Conservation (phyloP, 2,329 filamentous ascomycete genomes). For the Fusarium sp. region DNA sequence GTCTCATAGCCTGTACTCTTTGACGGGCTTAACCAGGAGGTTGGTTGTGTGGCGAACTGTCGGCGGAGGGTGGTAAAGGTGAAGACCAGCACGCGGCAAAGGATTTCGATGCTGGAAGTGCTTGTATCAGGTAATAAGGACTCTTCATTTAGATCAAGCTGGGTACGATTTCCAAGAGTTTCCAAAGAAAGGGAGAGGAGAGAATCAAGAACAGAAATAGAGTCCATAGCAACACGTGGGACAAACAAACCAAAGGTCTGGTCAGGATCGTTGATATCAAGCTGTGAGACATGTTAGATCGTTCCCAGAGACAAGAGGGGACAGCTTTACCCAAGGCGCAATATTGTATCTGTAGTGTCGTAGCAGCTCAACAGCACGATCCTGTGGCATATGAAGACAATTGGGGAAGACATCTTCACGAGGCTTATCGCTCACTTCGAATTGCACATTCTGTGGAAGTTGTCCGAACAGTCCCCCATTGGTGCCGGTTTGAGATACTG, state of each 20-base stretch:
- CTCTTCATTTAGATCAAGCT: constrained; percentile 12
- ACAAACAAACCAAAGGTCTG: constrained; percentile 54
- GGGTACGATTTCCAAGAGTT: constrained; percentile 22
- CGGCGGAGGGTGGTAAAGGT: constrained; percentile 22
- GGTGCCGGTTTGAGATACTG: constrained; percentile 6
- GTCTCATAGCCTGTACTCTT: constrained; percentile 20
- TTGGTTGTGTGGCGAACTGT: constrained; percentile 27
- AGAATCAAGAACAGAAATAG: constrained; percentile 38
- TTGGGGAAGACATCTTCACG: constrained; percentile 32
- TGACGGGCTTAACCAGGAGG: constrained; percentile 35
- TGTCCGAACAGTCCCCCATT: constrained; percentile 18
- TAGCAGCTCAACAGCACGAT: constrained; percentile 45
- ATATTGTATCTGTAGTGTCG: constrained; percentile 57
- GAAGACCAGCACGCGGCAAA: constrained; percentile 20
- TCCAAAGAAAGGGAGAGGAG: constrained; percentile 40
- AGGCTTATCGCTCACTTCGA: constrained; percentile 7
- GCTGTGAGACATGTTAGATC: constrained; percentile 39
- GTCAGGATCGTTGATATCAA: constrained; percentile 54
- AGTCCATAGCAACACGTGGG: constrained; percentile 44
- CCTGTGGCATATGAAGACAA: constrained; percentile 41
- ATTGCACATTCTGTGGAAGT: background rate
- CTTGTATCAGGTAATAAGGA: constrained; percentile 8
- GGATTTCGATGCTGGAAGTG: constrained; percentile 1
- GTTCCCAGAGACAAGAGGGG: background rate
- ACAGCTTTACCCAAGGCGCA: constrained; percentile 54